Evolutionary conservation across 2,329 filamentous ascomycete genomes (phyloP).

Genomic region (Bipolaris sorokiniana): DNA sequence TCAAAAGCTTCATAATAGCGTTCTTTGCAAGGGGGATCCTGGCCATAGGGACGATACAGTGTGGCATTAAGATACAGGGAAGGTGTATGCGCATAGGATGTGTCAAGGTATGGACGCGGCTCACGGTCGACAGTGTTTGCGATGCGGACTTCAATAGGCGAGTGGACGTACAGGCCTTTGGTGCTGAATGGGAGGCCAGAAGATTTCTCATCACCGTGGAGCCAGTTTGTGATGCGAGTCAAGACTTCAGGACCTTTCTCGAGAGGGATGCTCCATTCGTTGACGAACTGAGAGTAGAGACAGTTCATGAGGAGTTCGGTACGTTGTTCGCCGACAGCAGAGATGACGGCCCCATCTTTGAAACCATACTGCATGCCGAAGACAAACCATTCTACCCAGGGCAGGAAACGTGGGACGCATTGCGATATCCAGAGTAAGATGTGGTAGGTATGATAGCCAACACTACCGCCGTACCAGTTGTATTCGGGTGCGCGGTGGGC

Average conservation of each 20-base stretch:
- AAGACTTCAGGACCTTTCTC: conserved; percentile 86
- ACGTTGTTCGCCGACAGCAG: conserved; percentile 80
- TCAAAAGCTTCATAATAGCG: conserved; percentile 91
- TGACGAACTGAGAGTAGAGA: conserved; percentile 96
- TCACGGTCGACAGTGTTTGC: conserved; percentile 67
- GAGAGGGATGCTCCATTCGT: conserved; percentile 95
- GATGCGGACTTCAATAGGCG: conserved; percentile 90
- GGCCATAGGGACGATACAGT: conserved; percentile 80
- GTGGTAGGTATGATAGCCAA: conserved; percentile 92
- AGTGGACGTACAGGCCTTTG: conserved; percentile 82
- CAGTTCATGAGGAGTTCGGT: conserved; percentile 93
- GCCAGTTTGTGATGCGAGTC: conserved; percentile 81
- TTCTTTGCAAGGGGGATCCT: conserved; percentile 75
- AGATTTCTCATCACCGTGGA: conserved; percentile 73
- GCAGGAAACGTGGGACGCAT: conserved; percentile 77
- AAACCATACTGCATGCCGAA: conserved; percentile 99
- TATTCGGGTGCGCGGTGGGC: conserved; percentile 63
- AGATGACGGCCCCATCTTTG: conserved; percentile 68
- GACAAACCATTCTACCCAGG: conserved; percentile 93
- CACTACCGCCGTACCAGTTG: conserved; percentile 79
- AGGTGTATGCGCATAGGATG: conserved; percentile 69
- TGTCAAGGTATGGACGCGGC: conserved; percentile 73
- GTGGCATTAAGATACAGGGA: conserved; percentile 91
- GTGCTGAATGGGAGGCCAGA: conserved; percentile 80
- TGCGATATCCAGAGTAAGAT: conserved; percentile 83